Evolutionary conservation across 148 eudicot species (phyloP).

Genomic region (Fagopyrum homotropicum): DNA sequence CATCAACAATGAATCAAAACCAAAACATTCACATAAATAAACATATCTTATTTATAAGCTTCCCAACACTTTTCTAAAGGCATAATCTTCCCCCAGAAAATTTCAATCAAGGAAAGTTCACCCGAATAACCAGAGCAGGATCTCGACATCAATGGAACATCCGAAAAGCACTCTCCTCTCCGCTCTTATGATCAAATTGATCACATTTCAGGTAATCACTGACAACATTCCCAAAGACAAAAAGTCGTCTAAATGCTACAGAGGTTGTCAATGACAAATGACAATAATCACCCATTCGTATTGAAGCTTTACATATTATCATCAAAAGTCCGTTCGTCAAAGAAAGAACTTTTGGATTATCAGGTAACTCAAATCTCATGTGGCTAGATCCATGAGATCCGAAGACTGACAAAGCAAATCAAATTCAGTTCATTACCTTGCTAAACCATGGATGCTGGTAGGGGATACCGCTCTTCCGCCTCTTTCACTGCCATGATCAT

Average conservation of each 20-base stretch:
- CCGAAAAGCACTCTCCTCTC: conserved; percentile 3
- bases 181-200: neutral
- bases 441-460: neutral
- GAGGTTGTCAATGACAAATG: conserved; percentile 11
- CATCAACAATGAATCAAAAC: neutral
- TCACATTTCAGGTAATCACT: conserved; percentile 4
- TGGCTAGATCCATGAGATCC: neutral
- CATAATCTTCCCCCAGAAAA: neutral
- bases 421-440: neutral
- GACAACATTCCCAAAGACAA: conserved; percentile 1
- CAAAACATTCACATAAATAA: neutral
- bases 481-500: conserved; percentile 51
- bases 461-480: conserved; percentile 17
- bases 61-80: neutral
- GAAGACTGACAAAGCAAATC: neutral
- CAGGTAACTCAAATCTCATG: neutral
- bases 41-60: neutral
- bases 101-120: neutral
- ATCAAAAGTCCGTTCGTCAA: conserved; percentile 3
- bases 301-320: conserved; percentile 5
- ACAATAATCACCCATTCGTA: conserved; percentile 8
- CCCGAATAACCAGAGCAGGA: neutral
- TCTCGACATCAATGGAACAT: neutral
- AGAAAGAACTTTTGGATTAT: neutral
- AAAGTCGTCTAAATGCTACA: conserved; percentile 8